Evolutionary conservation across 2,329 filamentous ascomycete species (phyloP), one percentile per base, ranked within the genome.

Genomic region (Drechslerella dactyloides): DNA sequence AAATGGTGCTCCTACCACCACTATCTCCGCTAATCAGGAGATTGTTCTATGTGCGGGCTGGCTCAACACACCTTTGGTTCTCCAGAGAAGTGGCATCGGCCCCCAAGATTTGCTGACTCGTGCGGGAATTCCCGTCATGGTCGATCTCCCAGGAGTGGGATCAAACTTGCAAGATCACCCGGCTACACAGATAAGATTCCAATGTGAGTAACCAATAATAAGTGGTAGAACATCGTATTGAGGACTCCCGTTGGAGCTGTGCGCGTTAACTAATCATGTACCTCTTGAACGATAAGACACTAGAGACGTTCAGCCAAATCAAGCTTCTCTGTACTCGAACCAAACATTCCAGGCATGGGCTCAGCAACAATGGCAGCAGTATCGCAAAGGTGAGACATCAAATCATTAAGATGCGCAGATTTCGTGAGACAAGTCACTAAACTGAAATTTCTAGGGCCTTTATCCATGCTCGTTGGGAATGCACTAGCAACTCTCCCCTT

Each of bases 1-100:
- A 21, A 74, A 65, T 50, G 64, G 59, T 15, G 58, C 53, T 2
- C 74, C 54, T 37, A 75, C 62, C 23, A 72, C 61, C 27, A 66
- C 51, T 1, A 74, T 78, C 30, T 66, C 59, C 7, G 78, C 78
- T 1, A 77, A 73, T 8, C 80, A 79, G 48, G 82, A 83, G 52
- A 79, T 82, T 2, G 77, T 83, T 13, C 62, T 83, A 2, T 79
- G 80, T 0, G 81, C 81, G 2, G 82, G 82, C 1, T 77, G 79
- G 1, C 40, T 80, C 5, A 78, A 80, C 74, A 83, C 77, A 17
- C 82, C 78, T 35, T 80, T 83, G 53, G 76, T 85, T 2, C 79
- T 85, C 0, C 81, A 84, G 73, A 77, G 83, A 1, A 84, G 82
- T n/a, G 83, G 83, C 0, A 80, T 85, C 6, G 84, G 84, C 0